Evolutionary conservation across 208 protist genomes (phyloP).

Genomic region (Leishmania arabica): DNA sequence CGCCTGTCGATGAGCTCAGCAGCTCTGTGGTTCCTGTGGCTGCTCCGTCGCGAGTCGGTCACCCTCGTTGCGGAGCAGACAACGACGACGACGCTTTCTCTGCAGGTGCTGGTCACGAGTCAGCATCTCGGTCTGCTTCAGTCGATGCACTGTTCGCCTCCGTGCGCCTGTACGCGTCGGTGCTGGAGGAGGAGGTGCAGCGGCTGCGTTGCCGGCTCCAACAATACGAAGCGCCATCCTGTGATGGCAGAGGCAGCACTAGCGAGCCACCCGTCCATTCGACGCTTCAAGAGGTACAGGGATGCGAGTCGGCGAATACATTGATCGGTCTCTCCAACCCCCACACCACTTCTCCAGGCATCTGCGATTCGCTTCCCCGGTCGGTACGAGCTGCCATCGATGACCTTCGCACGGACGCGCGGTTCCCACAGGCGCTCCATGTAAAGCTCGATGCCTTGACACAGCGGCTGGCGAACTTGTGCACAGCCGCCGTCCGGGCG

Average conservation of each 20-base stretch:
- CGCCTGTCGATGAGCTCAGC: not conserved
- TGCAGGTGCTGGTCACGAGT: not conserved
- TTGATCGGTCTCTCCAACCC: not conserved
- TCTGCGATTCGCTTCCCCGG: not conserved
- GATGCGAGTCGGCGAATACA: not conserved
- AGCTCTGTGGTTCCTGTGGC: not conserved
- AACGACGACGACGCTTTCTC: not conserved
- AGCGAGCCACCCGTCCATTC: too few species aligned
- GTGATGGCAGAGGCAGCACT: not conserved
- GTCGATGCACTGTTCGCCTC: not conserved
- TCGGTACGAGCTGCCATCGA: not conserved
- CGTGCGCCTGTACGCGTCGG: conserved; percentile 1
- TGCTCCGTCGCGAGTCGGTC: not conserved
- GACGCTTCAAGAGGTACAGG: not conserved
- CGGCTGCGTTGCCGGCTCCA: conserved; percentile 4
- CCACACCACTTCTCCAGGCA: not conserved
- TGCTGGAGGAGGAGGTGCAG: conserved; percentile 11
- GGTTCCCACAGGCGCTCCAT: conserved; percentile 7
- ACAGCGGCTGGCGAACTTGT: not conserved
- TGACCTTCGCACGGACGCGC: conserved; percentile 2
- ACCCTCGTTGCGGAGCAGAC: not conserved
- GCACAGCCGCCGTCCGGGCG: not conserved
- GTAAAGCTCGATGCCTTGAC: not conserved
- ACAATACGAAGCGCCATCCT: not conserved
- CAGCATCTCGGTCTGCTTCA: not conserved